These are phyloP conservation scores for Carex cristatella DNA, from an alignment of 176 grass and related monocot species.

Conservation along the genomic window DNA sequence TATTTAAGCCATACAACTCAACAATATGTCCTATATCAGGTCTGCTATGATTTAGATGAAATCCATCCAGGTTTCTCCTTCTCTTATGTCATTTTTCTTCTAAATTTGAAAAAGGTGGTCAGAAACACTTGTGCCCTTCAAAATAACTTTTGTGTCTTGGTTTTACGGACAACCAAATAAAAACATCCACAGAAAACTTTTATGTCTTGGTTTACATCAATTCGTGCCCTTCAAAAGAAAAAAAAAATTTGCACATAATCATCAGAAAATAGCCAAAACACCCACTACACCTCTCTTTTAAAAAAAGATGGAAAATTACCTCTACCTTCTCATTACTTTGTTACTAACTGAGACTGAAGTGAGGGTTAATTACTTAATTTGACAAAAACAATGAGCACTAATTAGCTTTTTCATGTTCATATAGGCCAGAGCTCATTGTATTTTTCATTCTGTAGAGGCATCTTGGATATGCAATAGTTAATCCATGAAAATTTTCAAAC, in stretches of 20 bases:
- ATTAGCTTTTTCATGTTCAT: neutral
- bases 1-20: too few species aligned
- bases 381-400: neutral
- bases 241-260: neutral
- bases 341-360: neutral
- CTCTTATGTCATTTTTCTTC: neutral
- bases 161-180: neutral
- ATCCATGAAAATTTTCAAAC: neutral
- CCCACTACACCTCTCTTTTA: neutral
- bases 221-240: neutral
- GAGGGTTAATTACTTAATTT: neutral
- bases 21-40: neutral
- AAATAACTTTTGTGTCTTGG: too few species aligned
- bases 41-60: neutral
- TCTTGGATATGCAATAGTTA: neutral
- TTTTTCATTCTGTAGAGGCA: neutral
- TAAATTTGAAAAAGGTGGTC: neutral
- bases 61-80: neutral
- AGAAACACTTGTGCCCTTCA: neutral
- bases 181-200: neutral
- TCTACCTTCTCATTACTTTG: neutral
- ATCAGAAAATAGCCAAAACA: neutral
- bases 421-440: neutral
- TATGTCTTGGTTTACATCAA: neutral
- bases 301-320: neutral